phyloP scores from a whole-genome alignment of 2,329 filamentous ascomycete genomes.

The Aspergillus sp. region DNA sequence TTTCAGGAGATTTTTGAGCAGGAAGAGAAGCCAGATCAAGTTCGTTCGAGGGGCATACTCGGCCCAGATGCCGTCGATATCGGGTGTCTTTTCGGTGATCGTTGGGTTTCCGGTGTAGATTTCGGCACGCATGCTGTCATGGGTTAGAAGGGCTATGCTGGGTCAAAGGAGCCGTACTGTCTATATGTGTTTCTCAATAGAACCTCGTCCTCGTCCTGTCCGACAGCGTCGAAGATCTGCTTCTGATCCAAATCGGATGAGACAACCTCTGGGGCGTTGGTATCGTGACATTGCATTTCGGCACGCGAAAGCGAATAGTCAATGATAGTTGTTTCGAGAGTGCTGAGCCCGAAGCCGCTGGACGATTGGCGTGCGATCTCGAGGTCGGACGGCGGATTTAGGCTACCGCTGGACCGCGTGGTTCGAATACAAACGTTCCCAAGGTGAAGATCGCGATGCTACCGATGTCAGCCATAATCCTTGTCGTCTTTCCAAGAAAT shows the following conservation, averaged over 20 bases:
- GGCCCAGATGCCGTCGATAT: slow-evolving; percentile 40
- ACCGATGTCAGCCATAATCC: slow-evolving; percentile 9
- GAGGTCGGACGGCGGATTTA: slow-evolving; percentile 25
- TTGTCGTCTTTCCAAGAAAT: background rate
- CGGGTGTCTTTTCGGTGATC: slow-evolving; percentile 23
- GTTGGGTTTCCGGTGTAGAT: slow-evolving; percentile 38
- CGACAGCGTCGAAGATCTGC: slow-evolving; percentile 34
- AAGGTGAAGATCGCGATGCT: slow-evolving; percentile 56
- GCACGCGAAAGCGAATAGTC: slow-evolving; percentile 61
- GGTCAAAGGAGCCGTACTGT: slow-evolving; percentile 21
- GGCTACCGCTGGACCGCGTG: slow-evolving; percentile 19
- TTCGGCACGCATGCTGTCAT: slow-evolving; percentile 33
- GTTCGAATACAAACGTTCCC: slow-evolving; percentile 55
- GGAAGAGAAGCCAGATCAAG: slow-evolving; percentile 53
- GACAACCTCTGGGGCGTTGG: slow-evolving; percentile 22
- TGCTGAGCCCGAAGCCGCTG: slow-evolving; percentile 43
- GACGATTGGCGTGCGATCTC: slow-evolving; percentile 22
- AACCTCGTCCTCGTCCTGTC: slow-evolving; percentile 32
- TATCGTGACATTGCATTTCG: slow-evolving; percentile 29
- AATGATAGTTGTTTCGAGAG: slow-evolving; percentile 54
- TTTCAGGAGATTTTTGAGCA: slow-evolving; percentile 48
- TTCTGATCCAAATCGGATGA: slow-evolving; percentile 36
- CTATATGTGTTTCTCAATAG: slow-evolving; percentile 34
- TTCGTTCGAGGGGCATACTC: slow-evolving; percentile 53
- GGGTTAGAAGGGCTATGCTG: slow-evolving; percentile 2